Conservation (phyloP, 805 yeast genomes). For the Ogataea minuta region DNA sequence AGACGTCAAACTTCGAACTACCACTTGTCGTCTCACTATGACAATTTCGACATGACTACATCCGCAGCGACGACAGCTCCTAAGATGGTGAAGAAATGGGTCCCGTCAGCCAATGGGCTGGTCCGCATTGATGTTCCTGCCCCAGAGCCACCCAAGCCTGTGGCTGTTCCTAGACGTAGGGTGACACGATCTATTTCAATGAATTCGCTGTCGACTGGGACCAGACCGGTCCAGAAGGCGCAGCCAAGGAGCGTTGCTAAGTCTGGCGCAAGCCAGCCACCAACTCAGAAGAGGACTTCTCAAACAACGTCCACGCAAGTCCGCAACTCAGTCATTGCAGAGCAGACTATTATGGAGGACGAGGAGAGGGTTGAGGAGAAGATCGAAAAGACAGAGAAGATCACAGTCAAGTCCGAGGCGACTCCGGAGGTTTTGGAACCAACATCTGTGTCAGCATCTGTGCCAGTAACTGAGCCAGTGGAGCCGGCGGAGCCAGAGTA, state of each 20-base stretch:
- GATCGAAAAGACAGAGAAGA: conserved; percentile 1
- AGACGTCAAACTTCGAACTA: conserved; percentile 22
- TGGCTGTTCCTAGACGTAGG: conserved; percentile 14
- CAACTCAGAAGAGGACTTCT: conserved; percentile 21
- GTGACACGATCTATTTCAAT: conserved; percentile 26
- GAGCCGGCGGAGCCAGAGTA: neutral
- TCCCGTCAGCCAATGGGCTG: conserved; percentile 73
- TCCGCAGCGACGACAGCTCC: conserved; percentile 20
- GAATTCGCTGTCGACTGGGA: conserved; percentile 21
- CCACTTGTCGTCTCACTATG: conserved; percentile 9
- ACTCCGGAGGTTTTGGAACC: too few species aligned
- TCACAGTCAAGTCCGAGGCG: too few species aligned
- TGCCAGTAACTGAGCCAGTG: too few species aligned
- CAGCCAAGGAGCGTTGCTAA: too few species aligned
- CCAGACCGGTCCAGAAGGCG: too few species aligned
- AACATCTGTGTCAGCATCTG: too few species aligned
- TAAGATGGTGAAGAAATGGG: conserved; percentile 61
- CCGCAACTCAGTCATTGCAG: conserved; percentile 14
- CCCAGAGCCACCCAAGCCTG: conserved; percentile 9
- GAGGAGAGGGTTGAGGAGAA: too few species aligned
- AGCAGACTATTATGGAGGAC: conserved; percentile 27
- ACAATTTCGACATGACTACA: conserved; percentile 12
- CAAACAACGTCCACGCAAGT: conserved; percentile 25
- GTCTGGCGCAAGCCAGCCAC: too few species aligned
- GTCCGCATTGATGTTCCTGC: conserved; percentile 68